Conservation (phyloP, 495 filamentous ascomycete species). For the Xylaria telfairii region DNA sequence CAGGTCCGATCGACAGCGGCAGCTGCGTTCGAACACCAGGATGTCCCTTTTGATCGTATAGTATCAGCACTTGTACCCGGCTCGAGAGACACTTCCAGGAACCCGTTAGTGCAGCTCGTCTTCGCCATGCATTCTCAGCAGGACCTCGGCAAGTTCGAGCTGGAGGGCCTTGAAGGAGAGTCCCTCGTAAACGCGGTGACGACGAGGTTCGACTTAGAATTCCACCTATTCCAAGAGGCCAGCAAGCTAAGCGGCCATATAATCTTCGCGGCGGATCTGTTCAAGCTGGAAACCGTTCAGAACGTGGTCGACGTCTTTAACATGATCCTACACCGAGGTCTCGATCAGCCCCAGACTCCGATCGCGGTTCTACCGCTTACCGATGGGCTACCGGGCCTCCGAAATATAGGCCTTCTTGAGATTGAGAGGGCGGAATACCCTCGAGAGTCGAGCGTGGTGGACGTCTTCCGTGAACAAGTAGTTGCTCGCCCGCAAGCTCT, state of each 20-base stretch:
- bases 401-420: conserved; percentile 9
- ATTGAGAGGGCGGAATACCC: conserved; percentile 21
- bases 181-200: conserved; percentile 6
- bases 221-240: conserved; percentile 25
- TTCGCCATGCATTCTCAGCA: conserved; percentile 29
- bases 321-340: conserved; percentile 16
- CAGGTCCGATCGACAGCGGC: conserved; percentile 21
- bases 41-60: conserved; percentile 27
- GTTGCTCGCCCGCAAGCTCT: conserved; percentile 5
- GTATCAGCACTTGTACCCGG: conserved; percentile 23
- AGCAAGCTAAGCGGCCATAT: conserved; percentile 18
- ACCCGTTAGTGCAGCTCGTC: conserved; percentile 27
- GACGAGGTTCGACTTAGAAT: conserved; percentile 27
- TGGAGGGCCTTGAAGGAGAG: conserved; percentile 24
- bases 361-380: conserved; percentile 21
- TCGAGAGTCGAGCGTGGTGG: conserved; percentile 22
- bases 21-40: conserved; percentile 25
- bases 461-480: conserved; percentile 27
- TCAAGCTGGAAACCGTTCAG: conserved; percentile 12
- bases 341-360: conserved; percentile 20
- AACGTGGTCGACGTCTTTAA: conserved; percentile 21
- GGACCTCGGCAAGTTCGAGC: conserved; percentile 26
- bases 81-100: conserved; percentile 25
- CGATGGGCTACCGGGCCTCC: conserved; percentile 8
- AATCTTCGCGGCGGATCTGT: conserved; percentile 24